phyloP scores from a whole-genome alignment of 2,329 filamentous ascomycete species.

The Colletotrichum karsti region DNA sequence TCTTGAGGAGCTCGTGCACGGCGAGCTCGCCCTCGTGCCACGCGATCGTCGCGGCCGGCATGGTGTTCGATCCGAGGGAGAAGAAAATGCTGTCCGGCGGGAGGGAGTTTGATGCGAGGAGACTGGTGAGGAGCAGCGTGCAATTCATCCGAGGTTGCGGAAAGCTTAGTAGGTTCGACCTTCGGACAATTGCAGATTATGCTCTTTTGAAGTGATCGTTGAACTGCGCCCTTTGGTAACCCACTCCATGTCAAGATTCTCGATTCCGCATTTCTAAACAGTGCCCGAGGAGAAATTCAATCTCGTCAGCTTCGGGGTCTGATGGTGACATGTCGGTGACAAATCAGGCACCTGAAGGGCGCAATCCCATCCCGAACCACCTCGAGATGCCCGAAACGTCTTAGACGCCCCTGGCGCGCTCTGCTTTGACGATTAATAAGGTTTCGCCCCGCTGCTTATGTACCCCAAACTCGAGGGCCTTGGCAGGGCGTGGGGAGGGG shows the following conservation, averaged over 20 bases:
- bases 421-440: background rate
- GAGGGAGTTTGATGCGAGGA: constrained; percentile 13
- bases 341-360: constrained; percentile 20
- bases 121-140: background rate
- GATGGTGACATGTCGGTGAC: constrained; percentile 5
- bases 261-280: background rate
- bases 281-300: background rate
- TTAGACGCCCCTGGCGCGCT: background rate
- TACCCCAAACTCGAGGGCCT: background rate
- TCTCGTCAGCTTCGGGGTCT: background rate
- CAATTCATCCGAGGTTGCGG: constrained; percentile 9
- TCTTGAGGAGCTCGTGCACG: constrained; percentile 69
- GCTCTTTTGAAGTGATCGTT: background rate
- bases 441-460: background rate
- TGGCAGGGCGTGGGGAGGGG: background rate
- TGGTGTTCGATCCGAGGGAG: constrained; percentile 27
- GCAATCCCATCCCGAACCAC: background rate
- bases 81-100: background rate
- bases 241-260: too few species aligned
- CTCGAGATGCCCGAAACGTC: background rate
- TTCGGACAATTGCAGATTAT: too few species aligned
- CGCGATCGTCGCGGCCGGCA: constrained; percentile 38
- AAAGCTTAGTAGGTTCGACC: too few species aligned
- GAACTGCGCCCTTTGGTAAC: background rate
- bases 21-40: constrained; percentile 75